A percentile compares a stretch with the other conserved stretches of the same genome.
These are phyloP conservation scores for Albugo laibachii DNA, from an alignment of 352 stramenopile genomes.

Conservation along the genomic window DNA sequence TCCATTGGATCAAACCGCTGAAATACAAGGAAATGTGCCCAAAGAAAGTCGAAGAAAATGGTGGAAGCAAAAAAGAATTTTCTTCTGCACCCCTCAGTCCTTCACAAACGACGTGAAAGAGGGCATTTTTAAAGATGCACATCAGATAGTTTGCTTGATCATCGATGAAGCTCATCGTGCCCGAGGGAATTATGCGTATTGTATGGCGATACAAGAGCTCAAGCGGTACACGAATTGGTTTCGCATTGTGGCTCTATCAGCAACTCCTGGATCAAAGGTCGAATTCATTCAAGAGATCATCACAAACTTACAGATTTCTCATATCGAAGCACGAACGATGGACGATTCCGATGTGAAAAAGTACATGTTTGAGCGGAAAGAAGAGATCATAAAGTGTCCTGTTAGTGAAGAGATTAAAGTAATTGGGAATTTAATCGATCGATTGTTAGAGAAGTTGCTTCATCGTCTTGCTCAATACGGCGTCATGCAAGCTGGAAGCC, in stretches of 20 bases:
- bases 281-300: constrained; percentile 92
- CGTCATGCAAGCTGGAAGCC: constrained; percentile 41
- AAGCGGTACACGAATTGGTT: constrained; percentile 57
- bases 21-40: constrained; percentile 70
- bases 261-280: constrained; percentile 92
- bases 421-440: constrained; percentile 9
- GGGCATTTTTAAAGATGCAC: constrained; percentile 34
- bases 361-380: constrained; percentile 63
- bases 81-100: constrained; percentile 98
- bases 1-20: constrained; percentile 57
- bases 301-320: constrained; percentile 83
- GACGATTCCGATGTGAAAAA: constrained; percentile 88
- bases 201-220: constrained; percentile 71
- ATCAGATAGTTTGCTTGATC: constrained; percentile 90
- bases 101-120: constrained; percentile 90
- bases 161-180: constrained; percentile 96
- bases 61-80: constrained; percentile 87
- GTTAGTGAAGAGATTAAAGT: constrained; percentile 1
- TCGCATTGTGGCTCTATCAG: constrained; percentile 87
- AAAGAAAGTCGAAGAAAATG: constrained; percentile 47
- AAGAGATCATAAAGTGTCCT: constrained; percentile 25
- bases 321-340: constrained; percentile 90
- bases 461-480: constrained; percentile 39
- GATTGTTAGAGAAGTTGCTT: constrained; percentile 37
- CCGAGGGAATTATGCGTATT: constrained; percentile 94